Percentiles rank a stretch among this genome's conserved stretches.
Conservation (phyloP, 306 rosid species). For the Boehmeria nivea region DNA sequence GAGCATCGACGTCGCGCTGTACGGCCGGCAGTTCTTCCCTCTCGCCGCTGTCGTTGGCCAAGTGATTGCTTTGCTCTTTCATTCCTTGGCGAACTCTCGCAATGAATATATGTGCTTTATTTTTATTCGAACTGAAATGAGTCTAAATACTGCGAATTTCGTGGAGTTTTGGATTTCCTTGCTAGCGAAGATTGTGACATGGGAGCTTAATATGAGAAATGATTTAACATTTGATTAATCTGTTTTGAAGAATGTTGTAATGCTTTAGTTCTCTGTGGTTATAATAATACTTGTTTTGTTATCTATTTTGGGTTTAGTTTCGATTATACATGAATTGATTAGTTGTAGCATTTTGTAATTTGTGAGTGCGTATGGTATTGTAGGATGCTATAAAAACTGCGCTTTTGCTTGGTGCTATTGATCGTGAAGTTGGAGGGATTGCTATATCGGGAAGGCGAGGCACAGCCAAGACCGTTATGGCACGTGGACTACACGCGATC, state of each 20-base stretch:
- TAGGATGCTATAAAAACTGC: conserved; percentile 97
- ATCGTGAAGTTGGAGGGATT: conserved; percentile 84
- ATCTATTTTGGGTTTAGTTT: too few species aligned
- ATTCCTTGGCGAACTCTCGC: too few species aligned
- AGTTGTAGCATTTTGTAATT: too few species aligned
- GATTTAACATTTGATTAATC: too few species aligned
- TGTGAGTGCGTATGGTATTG: conserved; percentile 11
- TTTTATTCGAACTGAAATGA: too few species aligned
- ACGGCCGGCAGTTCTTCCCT: conserved; percentile 81
- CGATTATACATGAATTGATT: too few species aligned
- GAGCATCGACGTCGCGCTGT: conserved; percentile 15
- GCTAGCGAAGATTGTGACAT: too few species aligned
- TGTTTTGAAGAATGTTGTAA: too few species aligned
- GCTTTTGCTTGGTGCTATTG: conserved; percentile 85
- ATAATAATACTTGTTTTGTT: not conserved
- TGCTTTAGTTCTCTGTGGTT: not conserved
- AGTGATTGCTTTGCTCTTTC: conserved; percentile 40
- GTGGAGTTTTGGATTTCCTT: not conserved
- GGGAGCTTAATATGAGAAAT: not conserved
- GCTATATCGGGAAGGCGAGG: conserved; percentile 91
- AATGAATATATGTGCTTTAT: too few species aligned
- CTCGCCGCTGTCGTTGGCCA: conserved; percentile 97
- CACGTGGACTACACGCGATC: conserved; percentile 84
- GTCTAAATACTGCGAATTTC: too few species aligned
- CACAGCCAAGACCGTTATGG: conserved; percentile 94